A percentile compares a stretch with the other conserved stretches of the same genome.
Evolutionary conservation across 345 rosid genomes (phyloP).

Genomic region (Psidium friedrichsthalianum): DNA sequence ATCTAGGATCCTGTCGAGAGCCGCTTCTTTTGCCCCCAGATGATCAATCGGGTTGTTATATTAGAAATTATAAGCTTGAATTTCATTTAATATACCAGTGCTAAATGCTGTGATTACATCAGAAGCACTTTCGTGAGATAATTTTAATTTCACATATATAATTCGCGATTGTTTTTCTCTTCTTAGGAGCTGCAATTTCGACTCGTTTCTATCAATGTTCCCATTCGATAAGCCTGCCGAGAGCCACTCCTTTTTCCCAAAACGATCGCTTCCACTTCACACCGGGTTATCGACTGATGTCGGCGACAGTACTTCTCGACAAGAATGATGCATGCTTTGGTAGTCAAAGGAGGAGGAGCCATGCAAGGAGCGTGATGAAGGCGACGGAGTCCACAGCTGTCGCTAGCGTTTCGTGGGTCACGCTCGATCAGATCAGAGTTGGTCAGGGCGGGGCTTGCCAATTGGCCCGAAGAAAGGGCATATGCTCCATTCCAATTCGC

Average conservation of each 20-base stretch:
- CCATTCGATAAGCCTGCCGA: not conserved
- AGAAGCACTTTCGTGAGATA: not conserved
- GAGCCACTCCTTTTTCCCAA: rapidly evolving
- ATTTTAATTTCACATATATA: not conserved
- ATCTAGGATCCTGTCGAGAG: too few relatives aligned
- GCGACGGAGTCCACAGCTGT: rapidly evolving
- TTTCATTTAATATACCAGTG: too few relatives aligned
- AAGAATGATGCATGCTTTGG: not conserved
- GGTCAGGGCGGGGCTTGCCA: not conserved
- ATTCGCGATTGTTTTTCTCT: not conserved
- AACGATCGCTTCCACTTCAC: not conserved
- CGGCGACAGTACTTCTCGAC: rapidly evolving
- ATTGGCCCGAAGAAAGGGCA: not conserved
- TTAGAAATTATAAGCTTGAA: too few relatives aligned
- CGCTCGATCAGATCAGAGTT: not conserved
- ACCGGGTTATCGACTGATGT: not conserved
- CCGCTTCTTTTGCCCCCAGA: too few relatives aligned
- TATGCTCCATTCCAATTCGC: not conserved
- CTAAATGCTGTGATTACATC: too few relatives aligned
- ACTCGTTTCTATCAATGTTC: not conserved
- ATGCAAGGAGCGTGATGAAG: not conserved
- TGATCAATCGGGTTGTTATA: too few relatives aligned
- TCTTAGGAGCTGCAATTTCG: rapidly evolving
- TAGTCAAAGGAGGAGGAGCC: not conserved
- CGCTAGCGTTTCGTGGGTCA: not conserved